Evolutionary conservation across 208 protist genomes (phyloP).

Genomic region (Leishmania turanica): DNA sequence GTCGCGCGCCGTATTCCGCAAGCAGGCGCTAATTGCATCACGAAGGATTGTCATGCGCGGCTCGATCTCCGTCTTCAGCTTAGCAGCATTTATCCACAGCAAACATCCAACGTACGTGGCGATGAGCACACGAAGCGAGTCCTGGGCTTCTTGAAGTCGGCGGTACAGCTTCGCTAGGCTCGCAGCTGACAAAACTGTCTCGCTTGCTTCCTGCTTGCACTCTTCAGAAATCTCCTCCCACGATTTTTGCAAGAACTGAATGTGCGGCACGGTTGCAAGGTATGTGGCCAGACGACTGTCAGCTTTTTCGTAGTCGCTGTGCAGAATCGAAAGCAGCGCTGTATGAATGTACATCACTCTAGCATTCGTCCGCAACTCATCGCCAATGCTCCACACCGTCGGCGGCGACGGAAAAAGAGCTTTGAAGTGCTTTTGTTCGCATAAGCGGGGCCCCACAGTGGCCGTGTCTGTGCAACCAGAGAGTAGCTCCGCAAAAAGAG

Average conservation of each 20-base stretch:
- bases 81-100: constrained; percentile 91
- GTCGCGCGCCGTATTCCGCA: constrained; percentile 66
- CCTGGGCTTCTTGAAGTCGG: constrained; percentile 81
- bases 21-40: constrained; percentile 72
- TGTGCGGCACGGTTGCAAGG: constrained; percentile 76
- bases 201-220: constrained; percentile 69
- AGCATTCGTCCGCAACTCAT: constrained; percentile 66
- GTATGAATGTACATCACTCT: constrained; percentile 64
- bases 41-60: constrained; percentile 80
- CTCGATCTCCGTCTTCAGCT: constrained; percentile 90
- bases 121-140: constrained; percentile 86
- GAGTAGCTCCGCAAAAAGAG: constrained; percentile 67
- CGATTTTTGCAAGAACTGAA: constrained; percentile 87
- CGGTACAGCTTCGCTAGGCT: constrained; percentile 78
- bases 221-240: constrained; percentile 78
- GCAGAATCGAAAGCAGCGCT: constrained; percentile 67
- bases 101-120: constrained; percentile 86
- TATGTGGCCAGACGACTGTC: constrained; percentile 82
- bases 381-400: constrained; percentile 75
- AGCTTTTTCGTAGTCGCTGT: constrained; percentile 81
- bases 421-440: constrained; percentile 84
- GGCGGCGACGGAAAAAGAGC: constrained; percentile 77
- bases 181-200: constrained; percentile 50
- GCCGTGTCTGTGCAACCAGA: constrained; percentile 70
- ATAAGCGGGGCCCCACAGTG: constrained; percentile 57